These are phyloP conservation scores for Chlorophyllum brunneum DNA, from an alignment of 768 basidiomycete species.

Conservation along the genomic window DNA sequence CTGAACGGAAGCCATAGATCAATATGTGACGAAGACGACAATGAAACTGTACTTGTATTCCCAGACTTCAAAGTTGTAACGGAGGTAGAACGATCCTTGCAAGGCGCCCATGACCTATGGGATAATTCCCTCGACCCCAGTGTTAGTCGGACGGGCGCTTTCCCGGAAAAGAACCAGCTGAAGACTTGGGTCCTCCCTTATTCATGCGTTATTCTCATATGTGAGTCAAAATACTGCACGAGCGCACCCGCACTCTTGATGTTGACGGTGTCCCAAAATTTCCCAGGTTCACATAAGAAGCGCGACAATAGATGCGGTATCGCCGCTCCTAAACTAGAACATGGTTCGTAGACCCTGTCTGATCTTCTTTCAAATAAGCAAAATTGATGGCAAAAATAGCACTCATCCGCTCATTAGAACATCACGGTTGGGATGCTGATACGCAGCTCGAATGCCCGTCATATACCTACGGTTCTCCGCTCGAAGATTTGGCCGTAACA, in stretches of 20 bases:
- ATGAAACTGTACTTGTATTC: slow-evolving; percentile 82
- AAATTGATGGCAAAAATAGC: slow-evolving; percentile 33
- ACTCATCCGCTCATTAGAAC: slow-evolving; percentile 58
- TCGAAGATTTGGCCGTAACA: slow-evolving; percentile 57
- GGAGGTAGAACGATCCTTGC: slow-evolving; percentile 57
- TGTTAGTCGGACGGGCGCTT: slow-evolving; percentile 43
- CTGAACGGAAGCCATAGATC: slow-evolving; percentile 83
- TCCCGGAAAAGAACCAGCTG: slow-evolving; percentile 42
- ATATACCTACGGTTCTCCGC: slow-evolving; percentile 42
- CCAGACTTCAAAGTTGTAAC: slow-evolving; percentile 88
- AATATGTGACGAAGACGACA: slow-evolving; percentile 56
- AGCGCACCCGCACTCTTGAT: too few species aligned
- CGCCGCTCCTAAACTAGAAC: slow-evolving; percentile 78
- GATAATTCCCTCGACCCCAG: slow-evolving; percentile 56
- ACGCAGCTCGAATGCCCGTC: slow-evolving; percentile 64
- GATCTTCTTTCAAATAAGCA: not conserved
- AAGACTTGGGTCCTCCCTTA: slow-evolving; percentile 85
- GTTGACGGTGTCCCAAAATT: too few species aligned
- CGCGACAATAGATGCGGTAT: slow-evolving; percentile 91
- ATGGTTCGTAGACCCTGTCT: slow-evolving; percentile 40
- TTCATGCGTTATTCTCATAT: slow-evolving; percentile 84
- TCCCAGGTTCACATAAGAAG: slow-evolving; percentile 92
- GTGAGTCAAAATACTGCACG: slow-evolving; percentile 43
- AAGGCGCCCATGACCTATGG: slow-evolving; percentile 73
- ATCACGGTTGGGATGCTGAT: slow-evolving; percentile 71